phyloP scores from a whole-genome alignment of 2,329 filamentous ascomycete species.

The Epichloe bromicola region DNA sequence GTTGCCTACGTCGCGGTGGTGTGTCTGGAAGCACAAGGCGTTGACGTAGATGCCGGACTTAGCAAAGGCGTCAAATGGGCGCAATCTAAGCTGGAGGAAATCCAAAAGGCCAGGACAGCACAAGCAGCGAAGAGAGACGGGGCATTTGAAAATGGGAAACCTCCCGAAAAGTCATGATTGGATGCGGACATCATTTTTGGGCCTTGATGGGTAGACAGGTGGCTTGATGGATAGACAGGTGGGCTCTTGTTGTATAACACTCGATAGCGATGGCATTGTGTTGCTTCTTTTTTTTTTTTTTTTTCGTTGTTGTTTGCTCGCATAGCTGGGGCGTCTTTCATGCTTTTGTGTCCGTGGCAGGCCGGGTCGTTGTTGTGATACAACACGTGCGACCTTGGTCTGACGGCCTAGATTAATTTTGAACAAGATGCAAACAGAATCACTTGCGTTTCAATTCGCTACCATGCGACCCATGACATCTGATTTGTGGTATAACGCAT shows the following conservation, averaged over 20 bases:
- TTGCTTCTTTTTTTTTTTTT: neutral
- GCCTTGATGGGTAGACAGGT: neutral
- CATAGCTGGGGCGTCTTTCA: neutral
- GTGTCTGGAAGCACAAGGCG: conserved; percentile 16
- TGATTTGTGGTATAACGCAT: too few relatives aligned
- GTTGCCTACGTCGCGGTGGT: conserved; percentile 14
- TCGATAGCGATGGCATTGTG: neutral
- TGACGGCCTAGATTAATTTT: too few relatives aligned
- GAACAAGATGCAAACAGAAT: too few relatives aligned
- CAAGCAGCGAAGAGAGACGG: neutral
- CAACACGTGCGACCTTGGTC: too few relatives aligned
- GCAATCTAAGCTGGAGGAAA: conserved; percentile 6
- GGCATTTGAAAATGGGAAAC: conserved; percentile 9
- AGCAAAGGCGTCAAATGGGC: conserved; percentile 9
- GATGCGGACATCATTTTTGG: conserved; percentile 5
- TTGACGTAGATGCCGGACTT: conserved; percentile 22
- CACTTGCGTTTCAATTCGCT: too few relatives aligned
- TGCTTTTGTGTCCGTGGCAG: neutral
- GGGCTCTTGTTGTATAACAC: neutral
- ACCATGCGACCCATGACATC: too few relatives aligned
- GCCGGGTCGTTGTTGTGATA: too few relatives aligned
- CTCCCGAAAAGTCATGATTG: conserved; percentile 11
- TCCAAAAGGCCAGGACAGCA: neutral
- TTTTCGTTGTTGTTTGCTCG: neutral
- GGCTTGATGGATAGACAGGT: neutral